Base-by-base conservation (phyloP, 1,284 basidiomycete genomes). In the Ustilago loliicola region DNA sequence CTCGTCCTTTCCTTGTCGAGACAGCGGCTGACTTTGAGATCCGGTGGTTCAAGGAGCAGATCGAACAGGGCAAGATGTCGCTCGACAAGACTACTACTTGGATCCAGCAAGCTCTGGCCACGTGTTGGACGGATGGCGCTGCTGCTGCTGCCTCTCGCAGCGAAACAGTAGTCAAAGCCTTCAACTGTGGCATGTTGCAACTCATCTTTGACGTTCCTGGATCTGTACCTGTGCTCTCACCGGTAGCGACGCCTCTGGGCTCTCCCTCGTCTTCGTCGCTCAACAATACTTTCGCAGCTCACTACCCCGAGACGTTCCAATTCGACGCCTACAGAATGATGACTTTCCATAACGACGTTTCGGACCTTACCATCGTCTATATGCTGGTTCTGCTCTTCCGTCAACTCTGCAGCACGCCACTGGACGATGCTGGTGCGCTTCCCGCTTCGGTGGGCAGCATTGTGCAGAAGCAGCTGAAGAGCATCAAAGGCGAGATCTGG, bases 21-120 rank as follows among this genome's bases (percentile, higher is more conserved):
- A 92, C 92, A 38, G 92, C 94, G 0, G 91, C 91, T 45, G 90
- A 92, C 53, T 94, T 94, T 82, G 94, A 96, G 87, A 89, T 92
- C 77, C 90, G 91, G 79, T 91, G 91, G 66, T 94, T 96, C 88
- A 90, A 91, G 84, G 90, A 90, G 76, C 88, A 88, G 82, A 87
- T 88, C 81, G 89, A 89, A 74, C 85, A 86, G 58, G 87, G 88
- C 70, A 80, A 86, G 27, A 87, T 89, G 59, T 89, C 89, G 21
- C 88, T 92, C 59, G 88, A 88, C 65, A 83, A 89, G 66, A 92
- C 92, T 34, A 89, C 90, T 40, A 88, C 89, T 80, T 94, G 93
- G 93, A 88, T 94, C 52, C 87, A 82, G 66, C 86, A 63, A 40
- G 54, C 64, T n/a, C 34, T 70, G n/a, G 21, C n/a, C 48, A 52